phyloP scores from a whole-genome alignment of 306 rosid species.

The Quercus dentata region DNA sequence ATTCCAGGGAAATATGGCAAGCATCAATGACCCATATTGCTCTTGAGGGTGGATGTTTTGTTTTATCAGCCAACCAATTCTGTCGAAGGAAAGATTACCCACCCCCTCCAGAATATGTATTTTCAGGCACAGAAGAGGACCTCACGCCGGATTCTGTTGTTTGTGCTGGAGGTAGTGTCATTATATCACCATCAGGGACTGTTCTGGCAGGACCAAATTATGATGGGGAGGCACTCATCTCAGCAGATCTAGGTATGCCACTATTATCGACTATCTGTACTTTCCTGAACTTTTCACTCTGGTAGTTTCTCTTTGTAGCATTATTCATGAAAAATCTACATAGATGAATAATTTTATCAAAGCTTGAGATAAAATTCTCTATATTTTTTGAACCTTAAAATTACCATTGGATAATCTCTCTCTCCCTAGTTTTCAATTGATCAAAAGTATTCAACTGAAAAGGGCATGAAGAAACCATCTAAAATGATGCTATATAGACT shows the following conservation, averaged over 20 bases:
- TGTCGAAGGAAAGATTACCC: conserved; percentile 91
- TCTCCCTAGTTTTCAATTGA: background rate
- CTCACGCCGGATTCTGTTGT: conserved; percentile 84
- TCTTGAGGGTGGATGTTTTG: conserved; percentile 92
- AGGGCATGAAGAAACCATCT: background rate
- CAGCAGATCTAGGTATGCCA: conserved; percentile 84
- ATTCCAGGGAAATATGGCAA: conserved; percentile 77
- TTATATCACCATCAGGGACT: conserved; percentile 81
- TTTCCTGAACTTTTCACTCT: conserved; percentile 3
- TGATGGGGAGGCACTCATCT: conserved; percentile 83
- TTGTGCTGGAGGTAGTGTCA: conserved; percentile 92
- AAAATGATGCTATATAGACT: background rate
- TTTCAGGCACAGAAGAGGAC: conserved; percentile 62
- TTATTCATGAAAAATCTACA: background rate
- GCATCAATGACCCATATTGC: conserved; percentile 93
- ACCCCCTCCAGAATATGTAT: conserved; percentile 76
- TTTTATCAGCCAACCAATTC: conserved; percentile 85
- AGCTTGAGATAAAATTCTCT: background rate
- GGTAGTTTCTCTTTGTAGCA: background rate
- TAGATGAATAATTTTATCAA: background rate
- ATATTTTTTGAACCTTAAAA: background rate
- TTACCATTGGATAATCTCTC: background rate
- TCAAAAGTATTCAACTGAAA: background rate
- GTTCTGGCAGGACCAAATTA: conserved; percentile 91
- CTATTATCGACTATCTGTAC: background rate